Evolutionary conservation across 129 eudicot species (phyloP).

Genomic region (Saposhnikovia divaricata): DNA sequence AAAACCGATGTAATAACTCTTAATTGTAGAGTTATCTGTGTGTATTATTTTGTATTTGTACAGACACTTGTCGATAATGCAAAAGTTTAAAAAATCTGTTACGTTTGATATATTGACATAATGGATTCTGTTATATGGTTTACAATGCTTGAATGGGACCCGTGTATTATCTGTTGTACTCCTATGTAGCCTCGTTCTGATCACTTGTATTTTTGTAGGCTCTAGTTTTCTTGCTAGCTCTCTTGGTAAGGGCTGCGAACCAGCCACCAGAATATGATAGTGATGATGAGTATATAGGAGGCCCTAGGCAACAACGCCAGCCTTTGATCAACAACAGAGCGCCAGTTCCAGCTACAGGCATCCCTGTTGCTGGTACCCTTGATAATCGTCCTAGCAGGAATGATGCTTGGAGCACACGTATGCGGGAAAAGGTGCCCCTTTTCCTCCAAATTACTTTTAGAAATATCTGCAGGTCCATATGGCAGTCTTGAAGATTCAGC

Average conservation of each 20-base stretch:
- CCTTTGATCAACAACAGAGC: conserved; percentile 56
- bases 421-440: conserved; percentile 78
- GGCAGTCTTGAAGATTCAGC: neutral
- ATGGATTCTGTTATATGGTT: neutral
- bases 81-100: neutral
- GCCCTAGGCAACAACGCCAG: conserved; percentile 67
- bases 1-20: neutral
- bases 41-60: neutral
- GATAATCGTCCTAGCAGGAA: conserved; percentile 72
- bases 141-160: neutral
- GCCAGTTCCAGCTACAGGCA: conserved; percentile 52
- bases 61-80: neutral
- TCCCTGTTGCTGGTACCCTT: conserved; percentile 58
- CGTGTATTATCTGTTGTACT: neutral
- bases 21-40: neutral
- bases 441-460: neutral
- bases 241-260: conserved; percentile 74
- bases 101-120: neutral
- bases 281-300: conserved; percentile 83
- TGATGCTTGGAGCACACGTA: conserved; percentile 96
- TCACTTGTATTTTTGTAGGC: conserved; percentile 32
- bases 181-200: conserved; percentile 11
- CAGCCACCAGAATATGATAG: conserved; percentile 76
- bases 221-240: conserved; percentile 72
- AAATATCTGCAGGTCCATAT: neutral